Base-by-base conservation (phyloP, 768 basidiomycete genomes). In the Russula virescens region DNA sequence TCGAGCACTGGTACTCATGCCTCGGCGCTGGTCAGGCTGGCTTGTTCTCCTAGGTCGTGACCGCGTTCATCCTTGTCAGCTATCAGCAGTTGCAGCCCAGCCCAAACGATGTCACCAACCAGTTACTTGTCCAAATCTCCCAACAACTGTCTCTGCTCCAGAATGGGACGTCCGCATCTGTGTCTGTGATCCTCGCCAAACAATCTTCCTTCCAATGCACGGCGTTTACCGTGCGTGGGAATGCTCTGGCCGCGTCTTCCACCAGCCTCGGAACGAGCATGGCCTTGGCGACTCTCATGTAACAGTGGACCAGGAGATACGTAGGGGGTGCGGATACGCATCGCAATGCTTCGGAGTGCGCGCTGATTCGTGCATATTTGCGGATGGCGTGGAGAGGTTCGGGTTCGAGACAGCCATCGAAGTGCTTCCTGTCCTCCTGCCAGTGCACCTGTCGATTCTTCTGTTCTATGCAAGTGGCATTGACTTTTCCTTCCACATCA, bases 221-320 rank as follows among this genome's bases (percentile, higher is more conserved):
- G 8, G 31, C 31, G 31, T 31, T 8, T 31, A 8, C 31, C 31
- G 31, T 31, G 31, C 31, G 31, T 31, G 31, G 3, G 31, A 31
- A 67, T 51, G 19, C 46, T 2, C 35, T 61, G n/a, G n/a, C n/a
- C n/a, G n/a, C n/a, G 26, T 66, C 64, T 59, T 66, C 54, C 31
- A 53, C 60, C 31, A 67, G 64, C 23, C 55, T 67, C 21, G 16
- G 26, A 14, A 34, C 45, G 45, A 65, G 60, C 28, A 56, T 57
- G 5, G 50, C 43, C 26, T 67, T 42, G 49, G 66, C 66, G 14
- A 66, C 66, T n/a, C 54, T 66, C 26, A 60, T 64, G 43, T 58
- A 66, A 19, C 62, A 64, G 26, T 66, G 65, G 65, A 58, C 65
- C 4, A 58, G 65, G 21, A 57, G 59, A 48, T 65, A 61, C n/a